phyloP scores from a whole-genome alignment of 768 basidiomycete species.

The Amanita exitialis region DNA sequence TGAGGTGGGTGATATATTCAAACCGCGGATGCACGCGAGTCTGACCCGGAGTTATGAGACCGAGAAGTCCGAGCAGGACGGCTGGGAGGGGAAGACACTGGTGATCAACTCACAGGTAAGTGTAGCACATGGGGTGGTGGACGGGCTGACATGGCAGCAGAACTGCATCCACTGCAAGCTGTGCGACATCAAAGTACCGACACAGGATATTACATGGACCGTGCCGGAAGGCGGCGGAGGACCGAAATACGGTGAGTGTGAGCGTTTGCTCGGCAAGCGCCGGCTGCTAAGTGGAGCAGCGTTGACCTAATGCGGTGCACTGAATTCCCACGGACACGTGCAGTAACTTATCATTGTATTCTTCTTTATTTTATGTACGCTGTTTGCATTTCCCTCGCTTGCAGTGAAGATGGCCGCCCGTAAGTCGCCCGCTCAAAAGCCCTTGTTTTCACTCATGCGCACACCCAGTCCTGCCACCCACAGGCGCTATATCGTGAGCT shows the following conservation, averaged over 20 bases:
- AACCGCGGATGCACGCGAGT: not conserved
- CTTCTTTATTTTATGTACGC: not conserved
- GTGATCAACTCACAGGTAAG: slow-evolving; percentile 91
- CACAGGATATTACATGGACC: slow-evolving; percentile 95
- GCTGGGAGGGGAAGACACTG: slow-evolving; percentile 77
- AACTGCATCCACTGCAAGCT: slow-evolving; percentile 93
- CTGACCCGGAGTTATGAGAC: slow-evolving; percentile 15
- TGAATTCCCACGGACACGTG: not conserved
- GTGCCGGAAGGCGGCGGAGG: slow-evolving; percentile 96
- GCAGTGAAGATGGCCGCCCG: not conserved
- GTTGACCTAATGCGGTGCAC: not conserved
- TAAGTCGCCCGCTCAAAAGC: not conserved
- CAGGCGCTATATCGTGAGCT: not conserved
- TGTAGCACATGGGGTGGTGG: not conserved
- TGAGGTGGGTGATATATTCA: slow-evolving; percentile 23
- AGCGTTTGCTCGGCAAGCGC: not conserved
- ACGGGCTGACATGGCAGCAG: slow-evolving; percentile 26
- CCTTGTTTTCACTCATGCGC: not conserved
- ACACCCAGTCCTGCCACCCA: not conserved
- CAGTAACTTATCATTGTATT: too few relatives aligned
- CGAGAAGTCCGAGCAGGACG: slow-evolving; percentile 26
- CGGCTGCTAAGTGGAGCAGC: not conserved
- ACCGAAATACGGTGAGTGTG: slow-evolving; percentile 78
- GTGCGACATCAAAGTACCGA: slow-evolving; percentile 94
- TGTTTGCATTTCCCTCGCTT: not conserved